Evolutionary conservation across 805 yeast species (phyloP).

Genomic region (Saturnispora galanensis): DNA sequence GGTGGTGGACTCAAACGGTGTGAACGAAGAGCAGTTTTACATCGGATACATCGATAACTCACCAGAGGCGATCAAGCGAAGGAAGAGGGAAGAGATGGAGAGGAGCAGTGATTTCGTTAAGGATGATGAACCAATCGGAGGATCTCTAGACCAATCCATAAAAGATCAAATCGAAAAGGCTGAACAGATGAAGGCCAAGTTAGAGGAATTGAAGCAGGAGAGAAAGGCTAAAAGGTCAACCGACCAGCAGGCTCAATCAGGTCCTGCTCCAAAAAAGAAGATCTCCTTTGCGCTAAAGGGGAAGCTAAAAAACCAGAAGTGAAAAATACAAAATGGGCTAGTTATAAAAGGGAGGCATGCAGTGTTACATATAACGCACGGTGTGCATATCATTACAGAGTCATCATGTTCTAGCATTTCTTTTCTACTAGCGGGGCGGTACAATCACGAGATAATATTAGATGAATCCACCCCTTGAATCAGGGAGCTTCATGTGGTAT

Average conservation of each 20-base stretch:
- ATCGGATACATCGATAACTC: constrained; percentile 46
- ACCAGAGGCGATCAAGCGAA: constrained; percentile 35
- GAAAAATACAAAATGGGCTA: too few relatives aligned
- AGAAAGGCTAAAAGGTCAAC: not conserved
- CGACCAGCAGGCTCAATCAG: not conserved
- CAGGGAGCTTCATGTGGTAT: too few relatives aligned
- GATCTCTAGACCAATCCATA: constrained; percentile 29
- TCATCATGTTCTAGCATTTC: too few relatives aligned
- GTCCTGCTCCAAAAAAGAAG: not conserved
- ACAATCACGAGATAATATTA: not conserved
- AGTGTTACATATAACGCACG: too few relatives aligned
- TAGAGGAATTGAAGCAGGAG: not conserved
- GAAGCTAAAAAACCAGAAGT: too few relatives aligned
- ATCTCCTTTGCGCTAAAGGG: too few relatives aligned
- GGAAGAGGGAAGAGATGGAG: constrained; percentile 29
- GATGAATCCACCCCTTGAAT: too few relatives aligned
- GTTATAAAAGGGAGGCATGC: too few relatives aligned
- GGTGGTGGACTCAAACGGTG: constrained; percentile 25
- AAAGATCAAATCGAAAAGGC: constrained; percentile 46
- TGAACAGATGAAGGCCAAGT: constrained; percentile 6
- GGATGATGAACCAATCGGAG: not conserved
- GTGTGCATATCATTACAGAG: too few relatives aligned
- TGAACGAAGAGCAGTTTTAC: constrained; percentile 28
- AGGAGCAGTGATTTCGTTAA: not conserved
- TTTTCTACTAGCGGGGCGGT: not conserved